phyloP scores from a whole-genome alignment of 2,329 filamentous ascomycete genomes.

The Diaporthe capsici region DNA sequence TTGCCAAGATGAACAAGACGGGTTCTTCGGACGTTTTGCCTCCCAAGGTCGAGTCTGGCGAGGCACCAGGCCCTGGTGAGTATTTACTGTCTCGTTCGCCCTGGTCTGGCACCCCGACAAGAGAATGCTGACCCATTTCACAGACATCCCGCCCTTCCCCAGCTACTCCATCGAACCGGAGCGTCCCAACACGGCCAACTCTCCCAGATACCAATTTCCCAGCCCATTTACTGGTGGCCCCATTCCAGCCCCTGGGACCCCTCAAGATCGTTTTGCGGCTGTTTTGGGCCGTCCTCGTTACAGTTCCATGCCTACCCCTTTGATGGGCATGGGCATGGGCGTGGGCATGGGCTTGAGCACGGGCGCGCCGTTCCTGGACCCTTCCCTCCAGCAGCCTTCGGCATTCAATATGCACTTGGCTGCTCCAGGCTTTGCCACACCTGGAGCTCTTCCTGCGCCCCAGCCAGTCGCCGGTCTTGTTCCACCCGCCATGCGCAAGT shows the following conservation, averaged over 20 bases:
- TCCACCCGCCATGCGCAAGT: background rate
- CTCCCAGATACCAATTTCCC: background rate
- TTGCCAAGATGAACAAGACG: slow-evolving; percentile 18
- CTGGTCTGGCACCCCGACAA: background rate
- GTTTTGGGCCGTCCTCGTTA: slow-evolving; percentile 19
- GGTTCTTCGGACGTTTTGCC: background rate
- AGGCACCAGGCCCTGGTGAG: slow-evolving; percentile 1
- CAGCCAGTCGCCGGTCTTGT: background rate
- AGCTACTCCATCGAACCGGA: slow-evolving; percentile 8
- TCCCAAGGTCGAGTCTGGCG: slow-evolving; percentile 12
- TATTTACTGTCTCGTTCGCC: background rate
- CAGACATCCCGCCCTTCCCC: slow-evolving; percentile 13
- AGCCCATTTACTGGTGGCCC: background rate
- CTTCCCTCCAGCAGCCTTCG: background rate
- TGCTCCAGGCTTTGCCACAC: slow-evolving; percentile 3
- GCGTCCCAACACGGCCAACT: background rate
- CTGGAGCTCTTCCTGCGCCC: background rate
- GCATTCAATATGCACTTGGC: slow-evolving; percentile 3
- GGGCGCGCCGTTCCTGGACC: background rate
- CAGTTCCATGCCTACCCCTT: background rate
- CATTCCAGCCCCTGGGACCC: slow-evolving; percentile 24
- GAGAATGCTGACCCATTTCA: background rate
- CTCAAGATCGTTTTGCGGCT: slow-evolving; percentile 38
- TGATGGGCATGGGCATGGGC: slow-evolving; percentile 6
- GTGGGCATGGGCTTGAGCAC: background rate